These are phyloP conservation scores for Lachnellula arida DNA, from an alignment of 2,329 filamentous ascomycete genomes.

Conservation along the genomic window DNA sequence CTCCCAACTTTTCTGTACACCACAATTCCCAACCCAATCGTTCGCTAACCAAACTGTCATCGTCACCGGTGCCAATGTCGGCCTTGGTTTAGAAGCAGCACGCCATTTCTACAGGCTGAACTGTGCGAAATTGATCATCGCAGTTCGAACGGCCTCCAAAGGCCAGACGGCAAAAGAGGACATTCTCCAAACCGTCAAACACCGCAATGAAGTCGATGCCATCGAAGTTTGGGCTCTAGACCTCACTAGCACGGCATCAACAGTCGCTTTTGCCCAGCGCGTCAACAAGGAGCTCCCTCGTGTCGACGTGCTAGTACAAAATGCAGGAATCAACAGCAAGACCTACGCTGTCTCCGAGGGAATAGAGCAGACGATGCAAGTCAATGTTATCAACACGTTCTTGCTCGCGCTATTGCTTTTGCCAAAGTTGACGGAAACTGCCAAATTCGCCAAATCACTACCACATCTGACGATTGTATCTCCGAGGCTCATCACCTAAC, in stretches of 20 bases:
- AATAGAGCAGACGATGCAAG: conserved; percentile 3
- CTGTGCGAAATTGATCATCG: conserved; percentile 34
- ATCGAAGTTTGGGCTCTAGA: conserved; percentile 12
- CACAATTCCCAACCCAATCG: conserved; percentile 16
- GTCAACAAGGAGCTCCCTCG: conserved; percentile 14
- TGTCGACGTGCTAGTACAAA: conserved; percentile 12
- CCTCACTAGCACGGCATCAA: conserved; percentile 3
- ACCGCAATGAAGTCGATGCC: not conserved
- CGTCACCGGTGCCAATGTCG: conserved; percentile 39
- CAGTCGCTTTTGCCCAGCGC: conserved; percentile 3
- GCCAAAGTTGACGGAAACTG: conserved; percentile 12
- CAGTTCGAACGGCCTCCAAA: conserved; percentile 34
- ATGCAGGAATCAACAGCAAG: conserved; percentile 8
- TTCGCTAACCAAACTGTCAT: conserved; percentile 31
- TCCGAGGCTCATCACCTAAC: conserved; percentile 36
- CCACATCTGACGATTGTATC: conserved; percentile 38
- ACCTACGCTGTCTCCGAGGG: not conserved
- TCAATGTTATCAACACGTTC: conserved; percentile 7
- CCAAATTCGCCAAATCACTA: conserved; percentile 30
- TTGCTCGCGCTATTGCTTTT: conserved; percentile 6
- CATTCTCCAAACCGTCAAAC: conserved; percentile 21
- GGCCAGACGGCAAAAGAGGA: conserved; percentile 38
- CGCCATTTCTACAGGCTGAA: conserved; percentile 32
- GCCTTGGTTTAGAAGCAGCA: conserved; percentile 37
- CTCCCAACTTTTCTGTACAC: conserved; percentile 10